A percentile compares a stretch with the other conserved stretches of the same genome.
These are phyloP conservation scores for Penium margaritaceum DNA, from an alignment of 139 green algal species.

Conservation along the genomic window DNA sequence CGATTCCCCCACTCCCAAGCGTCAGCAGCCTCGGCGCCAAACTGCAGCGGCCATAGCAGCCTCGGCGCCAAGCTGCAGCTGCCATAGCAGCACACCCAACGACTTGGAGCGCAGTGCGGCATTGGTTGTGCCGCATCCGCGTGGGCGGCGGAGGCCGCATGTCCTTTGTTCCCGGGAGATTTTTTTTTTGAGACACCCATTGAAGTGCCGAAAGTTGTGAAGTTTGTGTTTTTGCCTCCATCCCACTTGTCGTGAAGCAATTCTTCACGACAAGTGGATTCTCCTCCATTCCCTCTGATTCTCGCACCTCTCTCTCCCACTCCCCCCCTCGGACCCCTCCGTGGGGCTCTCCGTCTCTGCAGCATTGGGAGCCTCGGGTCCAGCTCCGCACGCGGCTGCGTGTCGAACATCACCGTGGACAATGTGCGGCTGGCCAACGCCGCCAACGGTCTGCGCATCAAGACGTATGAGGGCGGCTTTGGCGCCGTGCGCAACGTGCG, in stretches of 20 bases:
- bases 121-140: no score
- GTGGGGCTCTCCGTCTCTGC: background rate
- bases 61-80: no score
- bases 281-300: no score
- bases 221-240: background rate
- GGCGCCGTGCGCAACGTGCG: constrained; percentile 3
- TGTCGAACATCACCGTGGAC: constrained; percentile 5
- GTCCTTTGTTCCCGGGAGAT: no score
- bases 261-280: background rate
- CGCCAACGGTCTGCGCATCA: background rate
- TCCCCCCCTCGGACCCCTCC: background rate
- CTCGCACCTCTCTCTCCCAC: background rate
- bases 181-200: no score
- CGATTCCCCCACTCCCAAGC: no score
- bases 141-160: no score
- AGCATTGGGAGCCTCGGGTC: constrained; percentile 1
- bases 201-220: background rate
- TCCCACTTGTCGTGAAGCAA: background rate
- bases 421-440: background rate
- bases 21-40: no score
- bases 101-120: no score
- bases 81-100: no score
- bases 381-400: background rate
- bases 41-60: no score
- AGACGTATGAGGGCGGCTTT: background rate